These are phyloP conservation scores for Selenicereus undatus DNA, from an alignment of 148 eudicot species.

Conservation along the genomic window DNA sequence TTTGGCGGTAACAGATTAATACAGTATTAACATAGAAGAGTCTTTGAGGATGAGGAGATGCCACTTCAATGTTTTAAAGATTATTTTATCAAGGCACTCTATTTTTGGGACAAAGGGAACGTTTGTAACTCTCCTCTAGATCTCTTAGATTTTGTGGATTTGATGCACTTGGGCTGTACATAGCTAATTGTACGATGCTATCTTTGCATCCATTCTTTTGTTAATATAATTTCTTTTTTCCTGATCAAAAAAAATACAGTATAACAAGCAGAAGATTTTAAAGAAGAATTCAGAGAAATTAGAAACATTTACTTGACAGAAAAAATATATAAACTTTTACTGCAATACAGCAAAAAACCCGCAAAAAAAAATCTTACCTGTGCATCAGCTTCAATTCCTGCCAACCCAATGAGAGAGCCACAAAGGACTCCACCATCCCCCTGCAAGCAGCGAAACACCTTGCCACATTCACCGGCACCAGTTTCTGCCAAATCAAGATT, in stretches of 20 bases:
- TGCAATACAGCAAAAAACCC: neutral
- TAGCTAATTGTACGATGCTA: no score
- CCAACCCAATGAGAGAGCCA: conserved; percentile 65
- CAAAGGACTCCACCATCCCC: conserved; percentile 80
- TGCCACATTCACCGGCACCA: conserved; percentile 42
- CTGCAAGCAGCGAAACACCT: conserved; percentile 55
- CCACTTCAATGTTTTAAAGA: no score
- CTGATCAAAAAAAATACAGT: no score
- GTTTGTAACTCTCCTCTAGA: no score
- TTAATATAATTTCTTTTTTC: no score
- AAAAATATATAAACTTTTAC: neutral
- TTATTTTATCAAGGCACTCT: no score
- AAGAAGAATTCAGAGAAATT: neutral
- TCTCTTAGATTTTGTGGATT: no score
- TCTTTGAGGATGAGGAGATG: no score
- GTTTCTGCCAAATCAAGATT: conserved; percentile 42
- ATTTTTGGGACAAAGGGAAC: no score
- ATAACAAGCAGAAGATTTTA: neutral
- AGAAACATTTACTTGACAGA: neutral
- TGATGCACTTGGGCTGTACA: no score
- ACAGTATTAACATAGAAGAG: no score
- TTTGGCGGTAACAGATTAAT: neutral
- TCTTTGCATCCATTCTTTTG: no score
- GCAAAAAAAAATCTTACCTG: conserved; percentile 41
- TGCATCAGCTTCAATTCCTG: conserved; percentile 74